phyloP scores from a whole-genome alignment of 495 filamentous ascomycete species.

The Aspergillus kassunensis region DNA sequence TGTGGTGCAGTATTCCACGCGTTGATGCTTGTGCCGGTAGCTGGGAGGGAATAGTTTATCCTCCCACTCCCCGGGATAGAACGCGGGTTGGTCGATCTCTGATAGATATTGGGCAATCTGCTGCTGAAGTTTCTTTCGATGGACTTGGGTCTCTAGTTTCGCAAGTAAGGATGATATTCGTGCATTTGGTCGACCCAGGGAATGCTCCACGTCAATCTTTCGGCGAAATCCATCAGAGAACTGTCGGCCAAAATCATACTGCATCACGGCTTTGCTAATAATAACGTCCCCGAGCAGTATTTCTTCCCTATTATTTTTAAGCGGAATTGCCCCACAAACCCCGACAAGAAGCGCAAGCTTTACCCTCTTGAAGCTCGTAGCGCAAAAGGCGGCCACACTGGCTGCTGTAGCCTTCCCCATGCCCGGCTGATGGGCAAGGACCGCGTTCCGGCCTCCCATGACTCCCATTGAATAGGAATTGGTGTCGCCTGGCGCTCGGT shows the following conservation, averaged over 20 bases:
- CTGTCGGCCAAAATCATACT: conserved; percentile 32
- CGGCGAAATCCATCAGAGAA: conserved; percentile 16
- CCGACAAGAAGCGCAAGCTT: conserved; percentile 26
- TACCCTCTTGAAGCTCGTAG: conserved; percentile 17
- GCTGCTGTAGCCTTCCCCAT: conserved; percentile 21
- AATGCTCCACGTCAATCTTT: conserved; percentile 24
- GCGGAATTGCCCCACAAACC: conserved; percentile 26
- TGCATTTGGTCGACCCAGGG: conserved; percentile 17
- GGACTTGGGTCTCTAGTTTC: neutral
- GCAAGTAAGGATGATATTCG: neutral
- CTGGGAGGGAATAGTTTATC: neutral
- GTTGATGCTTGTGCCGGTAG: neutral
- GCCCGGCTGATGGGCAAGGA: conserved; percentile 19
- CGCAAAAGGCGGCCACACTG: conserved; percentile 15
- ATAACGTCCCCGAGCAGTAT: conserved; percentile 42
- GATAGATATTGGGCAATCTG: neutral
- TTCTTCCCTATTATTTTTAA: conserved; percentile 9
- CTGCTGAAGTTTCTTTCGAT: neutral
- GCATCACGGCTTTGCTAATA: conserved; percentile 32
- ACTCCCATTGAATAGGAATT: conserved; percentile 26
- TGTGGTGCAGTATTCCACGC: neutral
- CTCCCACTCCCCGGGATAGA: neutral
- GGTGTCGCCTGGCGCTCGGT: conserved; percentile 15
- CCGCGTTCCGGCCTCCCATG: conserved; percentile 23
- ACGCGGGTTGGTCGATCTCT: neutral